Base-by-base conservation (phyloP, 2,329 filamentous ascomycete genomes). In the Sphaerostilbella broomeana region DNA sequence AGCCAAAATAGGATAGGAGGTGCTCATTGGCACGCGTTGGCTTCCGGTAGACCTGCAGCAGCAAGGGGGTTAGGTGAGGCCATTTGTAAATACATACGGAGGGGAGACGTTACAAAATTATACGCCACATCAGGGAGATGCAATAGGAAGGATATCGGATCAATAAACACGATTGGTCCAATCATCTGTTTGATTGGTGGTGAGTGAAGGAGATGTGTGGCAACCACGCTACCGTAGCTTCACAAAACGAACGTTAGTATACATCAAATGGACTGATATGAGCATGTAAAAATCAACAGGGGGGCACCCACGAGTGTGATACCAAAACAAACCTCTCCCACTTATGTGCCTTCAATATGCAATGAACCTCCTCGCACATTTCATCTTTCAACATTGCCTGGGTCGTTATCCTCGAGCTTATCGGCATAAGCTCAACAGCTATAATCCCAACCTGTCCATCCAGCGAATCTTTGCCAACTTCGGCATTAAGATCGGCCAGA, bases 101-200 rank as follows among this genome's bases (percentile, higher is more conserved):
- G 37, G 29, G 20, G 28, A 40, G 29, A 29, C n/a, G 20, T 39
- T 43, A 57, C 53, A 53, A 81, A 81, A 48, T 81, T 82, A 54
- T 76, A 81, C 2, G 75, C 74, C 7, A 81, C 74, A 46, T 79
- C 70, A 4, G 77, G 75, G 7, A 79, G 66, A 52, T 81, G 75
- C 3, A 81, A 60, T 1, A 79, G 56, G 32, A 81, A 68, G 0
- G 72, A 72, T 1, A 81, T 73, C 0, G 77, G 78, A 50, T 81
- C 77, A 21, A 80, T 64, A 17, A 81, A 62, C 0, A 81, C 50
- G 3, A 72, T 57, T 0, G 70, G 62, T 1, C 68, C 67, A 27
- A 80, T 70, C 5, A 40, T 44, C 2, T 31, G 25, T 5, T 44
- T 44, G 4, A 52, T 50, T 17, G 49, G 13, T 61, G 65, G 4